These are phyloP conservation scores for Phanerochaete sordida DNA, from an alignment of 768 basidiomycete genomes.

Conservation along the genomic window DNA sequence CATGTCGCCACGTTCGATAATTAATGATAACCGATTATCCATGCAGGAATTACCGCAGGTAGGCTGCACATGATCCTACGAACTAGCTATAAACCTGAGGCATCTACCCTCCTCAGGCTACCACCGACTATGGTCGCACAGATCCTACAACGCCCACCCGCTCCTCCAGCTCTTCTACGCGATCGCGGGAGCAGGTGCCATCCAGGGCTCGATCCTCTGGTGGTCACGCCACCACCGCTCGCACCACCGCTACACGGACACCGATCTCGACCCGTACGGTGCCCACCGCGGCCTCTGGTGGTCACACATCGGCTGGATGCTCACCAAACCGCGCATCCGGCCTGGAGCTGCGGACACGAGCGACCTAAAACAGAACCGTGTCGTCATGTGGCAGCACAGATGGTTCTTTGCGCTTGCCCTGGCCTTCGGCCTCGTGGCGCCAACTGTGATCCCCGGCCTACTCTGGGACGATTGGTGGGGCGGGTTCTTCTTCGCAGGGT, in stretches of 20 bases:
- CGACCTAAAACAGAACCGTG: constrained; percentile 74
- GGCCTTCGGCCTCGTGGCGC: constrained; percentile 67
- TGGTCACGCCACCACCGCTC: constrained; percentile 97
- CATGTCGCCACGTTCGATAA: neutral
- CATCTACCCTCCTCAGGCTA: constrained; percentile 62
- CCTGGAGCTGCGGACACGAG: constrained; percentile 91
- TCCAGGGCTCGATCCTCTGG: constrained; percentile 98
- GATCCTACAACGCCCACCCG: constrained; percentile 86
- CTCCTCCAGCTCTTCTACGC: constrained; percentile 85
- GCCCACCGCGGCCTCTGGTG: constrained; percentile 85
- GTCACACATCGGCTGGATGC: constrained; percentile 92
- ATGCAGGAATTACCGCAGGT: constrained; percentile 13
- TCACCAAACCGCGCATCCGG: constrained; percentile 83
- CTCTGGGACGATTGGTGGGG: constrained; percentile 85
- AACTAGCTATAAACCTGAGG: neutral
- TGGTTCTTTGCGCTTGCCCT: constrained; percentile 71
- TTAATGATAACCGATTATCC: neutral
- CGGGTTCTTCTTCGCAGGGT: constrained; percentile 80
- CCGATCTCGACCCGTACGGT: constrained; percentile 93
- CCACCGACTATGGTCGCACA: constrained; percentile 96
- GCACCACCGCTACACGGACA: constrained; percentile 96
- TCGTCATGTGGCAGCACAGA: constrained; percentile 86
- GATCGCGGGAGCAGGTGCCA: constrained; percentile 84
- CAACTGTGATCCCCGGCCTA: constrained; percentile 72
- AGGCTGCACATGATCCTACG: neutral